Base-by-base conservation (phyloP, 1,139 yeast genomes). In the Komagataea norvegica region DNA sequence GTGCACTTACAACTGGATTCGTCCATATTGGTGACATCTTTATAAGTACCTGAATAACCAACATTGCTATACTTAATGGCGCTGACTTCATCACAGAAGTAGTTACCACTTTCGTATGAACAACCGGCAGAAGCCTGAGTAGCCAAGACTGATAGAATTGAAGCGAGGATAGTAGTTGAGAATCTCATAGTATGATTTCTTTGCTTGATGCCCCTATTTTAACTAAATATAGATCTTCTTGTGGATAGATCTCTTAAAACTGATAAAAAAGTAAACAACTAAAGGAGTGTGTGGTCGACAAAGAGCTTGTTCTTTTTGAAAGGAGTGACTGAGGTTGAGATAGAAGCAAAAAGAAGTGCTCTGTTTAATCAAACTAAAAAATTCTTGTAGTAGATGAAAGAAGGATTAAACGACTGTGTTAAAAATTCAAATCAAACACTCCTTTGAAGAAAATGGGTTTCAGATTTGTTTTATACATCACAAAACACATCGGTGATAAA, bases 11-110 rank as follows among this genome's bases (percentile, higher is more conserved):
- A 82, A 1, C 83, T 61, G 47, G 74, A 64, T 49, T 72, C 72
- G 57, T 84, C 88, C 76, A 89, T 77, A 46, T 62, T 55, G 38
- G 81, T 75, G 42, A 91, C 93, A 55, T 76, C 79, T 53, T 68
- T 59, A 68, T 88, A 89, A 29, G 86, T 65, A 43, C 96, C 96
- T 9, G 82, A 65, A 61, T 70, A 85, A 20, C 97, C 96, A 41
- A 89, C 73, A 47, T 77, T 77, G 40, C 69, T 53, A 69, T 84
- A 91, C 44, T 70, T 66, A 48, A 89, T 73, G 49, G 85, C 87
- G 45, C 65, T 55, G 43, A 87, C 84, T 47, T 75, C 61, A 47
- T 73, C 64, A 66, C 96, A 87, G 74, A 82, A 88, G 70, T 81
- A 84, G 72, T 86, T 87, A 48, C 96, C 96, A 44, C 64, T 69